Percentiles rank a stretch among this genome's conserved stretches.
These are phyloP conservation scores for Pythium dissotocum DNA, from an alignment of 352 stramenopile species.

Conservation along the genomic window DNA sequence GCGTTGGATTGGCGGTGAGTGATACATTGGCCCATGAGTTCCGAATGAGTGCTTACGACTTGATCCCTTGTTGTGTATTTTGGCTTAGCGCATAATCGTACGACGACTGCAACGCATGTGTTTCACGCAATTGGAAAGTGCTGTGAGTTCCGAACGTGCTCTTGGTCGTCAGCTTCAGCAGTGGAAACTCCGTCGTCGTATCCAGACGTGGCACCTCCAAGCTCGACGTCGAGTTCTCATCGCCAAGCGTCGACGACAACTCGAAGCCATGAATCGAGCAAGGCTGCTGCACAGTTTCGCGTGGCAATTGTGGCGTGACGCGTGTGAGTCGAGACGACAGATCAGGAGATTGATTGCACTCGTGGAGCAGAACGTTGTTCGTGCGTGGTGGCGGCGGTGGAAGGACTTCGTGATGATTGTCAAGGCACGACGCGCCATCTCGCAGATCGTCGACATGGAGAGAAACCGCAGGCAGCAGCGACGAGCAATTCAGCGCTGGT, in stretches of 20 bases:
- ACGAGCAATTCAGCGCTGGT: not conserved
- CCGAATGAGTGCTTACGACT: not conserved
- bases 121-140: conserved; percentile 7
- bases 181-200: conserved; percentile 14
- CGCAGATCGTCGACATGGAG: conserved; percentile 2
- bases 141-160: conserved; percentile 12
- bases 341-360: not conserved
- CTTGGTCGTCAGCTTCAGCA: not conserved
- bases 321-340: conserved; percentile 8
- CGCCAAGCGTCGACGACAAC: not conserved
- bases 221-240: not conserved
- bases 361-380: not conserved
- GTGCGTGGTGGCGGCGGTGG: conserved; percentile 24
- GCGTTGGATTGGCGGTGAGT: conserved; percentile 12
- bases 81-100: not conserved
- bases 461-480: conserved; percentile 5
- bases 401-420: not conserved
- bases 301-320: conserved; percentile 14
- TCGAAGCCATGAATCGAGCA: not conserved
- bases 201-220: conserved; percentile 2
- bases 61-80: not conserved
- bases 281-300: conserved; percentile 1
- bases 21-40: too few species aligned
- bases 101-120: not conserved
- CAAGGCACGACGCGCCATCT: conserved; percentile 3